Evolutionary conservation across 192 early-diverging fungal genomes (phyloP).

Genomic region (Mortierella antarctica): DNA sequence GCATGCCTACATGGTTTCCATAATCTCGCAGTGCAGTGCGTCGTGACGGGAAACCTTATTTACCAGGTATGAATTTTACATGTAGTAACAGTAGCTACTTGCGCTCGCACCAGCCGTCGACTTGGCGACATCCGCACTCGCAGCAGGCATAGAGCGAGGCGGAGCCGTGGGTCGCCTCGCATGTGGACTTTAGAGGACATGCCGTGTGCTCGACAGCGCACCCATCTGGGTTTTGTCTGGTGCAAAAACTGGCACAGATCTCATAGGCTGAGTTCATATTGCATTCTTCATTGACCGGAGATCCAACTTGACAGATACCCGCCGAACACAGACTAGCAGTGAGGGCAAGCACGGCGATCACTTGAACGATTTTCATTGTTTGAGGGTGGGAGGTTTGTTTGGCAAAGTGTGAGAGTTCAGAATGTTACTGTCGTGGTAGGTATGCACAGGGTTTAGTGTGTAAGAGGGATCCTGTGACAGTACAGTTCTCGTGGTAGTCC

Average conservation of each 20-base stretch:
- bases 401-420: background rate
- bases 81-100: background rate
- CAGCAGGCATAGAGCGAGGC: too few relatives aligned
- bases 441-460: too few relatives aligned
- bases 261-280: background rate
- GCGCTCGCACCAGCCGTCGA: conserved; percentile 1
- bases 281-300: too few relatives aligned
- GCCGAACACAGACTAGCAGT: conserved; percentile 1
- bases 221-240: background rate
- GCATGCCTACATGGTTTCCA: background rate
- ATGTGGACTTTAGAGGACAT: conserved; percentile 13
- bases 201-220: background rate
- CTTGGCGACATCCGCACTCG: conserved; percentile 19
- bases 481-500: too few relatives aligned
- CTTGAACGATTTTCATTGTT: conserved; percentile 12
- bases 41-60: too few relatives aligned
- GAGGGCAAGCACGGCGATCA: conserved; percentile 8
- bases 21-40: conserved; percentile 17
- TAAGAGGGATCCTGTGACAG: too few relatives aligned
- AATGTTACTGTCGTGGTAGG: conserved; percentile 8
- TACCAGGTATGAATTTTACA: too few relatives aligned
- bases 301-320: conserved; percentile 11
- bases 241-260: background rate
- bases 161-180: too few relatives aligned
- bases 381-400: background rate